Conservation (phyloP, 176 grass and related monocot genomes). For the Thalia dealbata region DNA sequence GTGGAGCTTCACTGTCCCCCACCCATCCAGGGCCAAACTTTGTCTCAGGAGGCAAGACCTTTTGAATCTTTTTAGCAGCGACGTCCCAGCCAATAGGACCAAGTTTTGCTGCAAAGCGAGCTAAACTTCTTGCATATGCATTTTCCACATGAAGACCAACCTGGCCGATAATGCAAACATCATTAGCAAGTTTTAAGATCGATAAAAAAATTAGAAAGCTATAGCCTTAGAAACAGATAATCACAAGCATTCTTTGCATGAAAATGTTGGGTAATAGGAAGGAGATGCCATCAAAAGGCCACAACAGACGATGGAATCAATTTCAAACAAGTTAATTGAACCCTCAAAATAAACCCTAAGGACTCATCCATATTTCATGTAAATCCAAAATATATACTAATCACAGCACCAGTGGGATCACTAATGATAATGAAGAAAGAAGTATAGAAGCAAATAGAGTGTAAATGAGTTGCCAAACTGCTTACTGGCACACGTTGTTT, state of each 20-base stretch:
- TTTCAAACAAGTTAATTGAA: too few species aligned
- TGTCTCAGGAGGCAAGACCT: conserved; percentile 30
- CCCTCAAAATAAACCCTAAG: too few species aligned
- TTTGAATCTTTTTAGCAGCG: conserved; percentile 29
- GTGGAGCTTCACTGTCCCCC: conserved; percentile 21
- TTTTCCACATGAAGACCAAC: conserved; percentile 30
- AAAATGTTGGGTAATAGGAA: too few species aligned
- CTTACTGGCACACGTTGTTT: conserved; percentile 62
- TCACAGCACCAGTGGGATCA: too few species aligned
- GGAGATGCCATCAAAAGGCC: too few species aligned
- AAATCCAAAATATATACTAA: too few species aligned
- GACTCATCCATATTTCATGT: too few species aligned
- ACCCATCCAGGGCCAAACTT: conserved; percentile 50
- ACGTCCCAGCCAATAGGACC: conserved; percentile 32
- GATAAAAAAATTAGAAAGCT: not conserved
- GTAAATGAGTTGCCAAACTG: conserved; percentile 1
- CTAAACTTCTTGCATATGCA: conserved; percentile 41
- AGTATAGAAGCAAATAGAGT: too few species aligned
- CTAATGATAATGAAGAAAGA: too few species aligned
- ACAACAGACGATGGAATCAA: too few species aligned
- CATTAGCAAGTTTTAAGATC: not conserved
- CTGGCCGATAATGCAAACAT: conserved; percentile 5
- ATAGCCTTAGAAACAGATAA: not conserved
- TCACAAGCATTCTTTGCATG: too few species aligned
- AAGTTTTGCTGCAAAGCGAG: conserved; percentile 39